phyloP scores from a whole-genome alignment of 176 grass and related monocot genomes.

The Tuctoria greenei region DNA sequence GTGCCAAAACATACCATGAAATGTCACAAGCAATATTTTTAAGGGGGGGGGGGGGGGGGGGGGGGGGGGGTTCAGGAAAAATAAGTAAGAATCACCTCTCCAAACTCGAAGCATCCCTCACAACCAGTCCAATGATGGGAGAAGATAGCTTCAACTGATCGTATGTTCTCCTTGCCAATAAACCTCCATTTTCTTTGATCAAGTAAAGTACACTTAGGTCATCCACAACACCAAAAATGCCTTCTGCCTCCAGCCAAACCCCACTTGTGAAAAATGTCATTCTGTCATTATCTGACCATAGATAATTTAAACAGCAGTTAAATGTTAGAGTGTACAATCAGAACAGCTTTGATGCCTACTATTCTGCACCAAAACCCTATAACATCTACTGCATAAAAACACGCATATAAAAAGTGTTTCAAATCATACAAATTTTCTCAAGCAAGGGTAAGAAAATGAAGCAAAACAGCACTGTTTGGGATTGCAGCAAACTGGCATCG shows the following conservation, averaged over 20 bases:
- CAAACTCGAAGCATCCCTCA: constrained; percentile 52
- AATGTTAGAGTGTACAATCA: constrained; percentile 10
- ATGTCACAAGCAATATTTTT: constrained; percentile 2
- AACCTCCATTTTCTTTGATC: constrained; percentile 75
- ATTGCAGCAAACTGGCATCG: not conserved
- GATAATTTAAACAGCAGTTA: constrained; percentile 34
- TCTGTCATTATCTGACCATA: constrained; percentile 76
- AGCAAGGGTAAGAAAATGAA: constrained; percentile 7
- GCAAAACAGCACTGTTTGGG: not conserved
- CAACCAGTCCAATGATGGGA: constrained; percentile 54
- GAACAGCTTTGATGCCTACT: constrained; percentile 20
- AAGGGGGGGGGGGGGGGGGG: constrained; percentile 16
- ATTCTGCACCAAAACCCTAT: constrained; percentile 22
- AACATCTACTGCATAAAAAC: constrained; percentile 7
- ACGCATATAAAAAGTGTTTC: constrained; percentile 19
- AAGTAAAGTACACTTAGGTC: constrained; percentile 67
- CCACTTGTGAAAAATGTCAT: constrained; percentile 60
- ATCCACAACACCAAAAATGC: constrained; percentile 70
- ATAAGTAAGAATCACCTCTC: constrained; percentile 53
- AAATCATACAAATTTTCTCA: constrained; percentile 15
- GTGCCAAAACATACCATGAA: constrained; percentile 23
- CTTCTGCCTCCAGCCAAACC: constrained; percentile 77
- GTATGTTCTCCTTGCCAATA: constrained; percentile 66
- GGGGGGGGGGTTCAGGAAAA: constrained; percentile 19
- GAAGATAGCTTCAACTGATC: constrained; percentile 69